A percentile compares a stretch with the other conserved stretches of the same genome.
These are phyloP conservation scores for Epichloe brachyelytri DNA, from an alignment of 2,329 filamentous ascomycete species.

Conservation along the genomic window DNA sequence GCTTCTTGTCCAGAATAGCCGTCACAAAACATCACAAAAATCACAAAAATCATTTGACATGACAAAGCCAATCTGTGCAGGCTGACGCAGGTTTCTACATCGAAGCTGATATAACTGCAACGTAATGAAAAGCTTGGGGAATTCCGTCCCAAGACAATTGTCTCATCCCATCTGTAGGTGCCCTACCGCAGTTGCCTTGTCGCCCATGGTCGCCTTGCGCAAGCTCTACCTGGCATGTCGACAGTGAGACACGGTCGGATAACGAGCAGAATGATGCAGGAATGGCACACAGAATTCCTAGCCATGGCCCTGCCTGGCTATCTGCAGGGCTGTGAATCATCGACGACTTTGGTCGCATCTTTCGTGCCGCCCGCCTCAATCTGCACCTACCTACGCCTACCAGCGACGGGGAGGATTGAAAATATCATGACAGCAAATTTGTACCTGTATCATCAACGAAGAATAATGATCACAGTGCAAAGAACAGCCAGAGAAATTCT, in stretches of 20 bases:
- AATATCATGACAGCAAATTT: no score
- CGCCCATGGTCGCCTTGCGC: not conserved
- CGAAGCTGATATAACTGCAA: not conserved
- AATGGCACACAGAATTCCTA: not conserved
- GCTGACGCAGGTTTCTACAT: no score
- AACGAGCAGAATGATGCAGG: not conserved
- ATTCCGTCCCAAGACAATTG: slow-evolving; percentile 2
- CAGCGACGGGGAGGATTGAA: no score
- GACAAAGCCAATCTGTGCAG: not conserved
- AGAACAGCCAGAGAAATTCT: no score
- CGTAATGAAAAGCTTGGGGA: not conserved
- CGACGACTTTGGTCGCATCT: no score
- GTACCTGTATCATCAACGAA: no score
- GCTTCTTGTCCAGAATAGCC: no score
- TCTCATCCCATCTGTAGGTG: slow-evolving; percentile 1
- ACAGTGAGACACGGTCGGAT: not conserved
- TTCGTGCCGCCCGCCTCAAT: no score
- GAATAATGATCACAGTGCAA: no score
- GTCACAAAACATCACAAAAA: no score
- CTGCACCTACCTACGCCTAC: no score
- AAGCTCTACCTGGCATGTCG: not conserved
- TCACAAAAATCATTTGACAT: no score
- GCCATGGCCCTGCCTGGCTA: not conserved
- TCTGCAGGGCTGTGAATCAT: not conserved
- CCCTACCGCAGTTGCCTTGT: not conserved